Base-by-base conservation (phyloP, 2,329 filamentous ascomycete genomes). In the Ceratocystis smalleyi region DNA sequence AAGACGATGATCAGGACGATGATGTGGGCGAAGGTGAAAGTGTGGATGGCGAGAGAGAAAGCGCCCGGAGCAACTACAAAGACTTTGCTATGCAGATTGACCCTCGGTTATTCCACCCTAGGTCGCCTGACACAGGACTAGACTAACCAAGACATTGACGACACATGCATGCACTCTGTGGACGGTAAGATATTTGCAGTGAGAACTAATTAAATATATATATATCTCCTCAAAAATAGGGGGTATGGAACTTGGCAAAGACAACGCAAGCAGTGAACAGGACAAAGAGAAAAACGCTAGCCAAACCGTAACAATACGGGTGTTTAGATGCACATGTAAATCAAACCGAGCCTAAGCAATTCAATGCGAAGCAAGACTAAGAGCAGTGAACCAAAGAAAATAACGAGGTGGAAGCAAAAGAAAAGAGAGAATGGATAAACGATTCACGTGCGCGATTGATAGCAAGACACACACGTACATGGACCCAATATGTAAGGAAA, bases 1-100 rank as follows among this genome's bases (percentile, higher is more conserved):
- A 66, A 0, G 70, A 70, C 0, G 70, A 71, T 10, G 71, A 68
- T 1, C 71, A 69, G 12, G 63, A 59, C 3, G 66, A 68, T 1
- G 67, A 66, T 7, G 66, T 68, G 1, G 66, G 57, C 2, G 69
- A 68, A 7, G 70, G 68, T 0, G 69, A 67, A 3, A 70, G 68
- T 4, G 45, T 19, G 47, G 24, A 24, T 51, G 47, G 47, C 5
- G 67, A 69, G 19, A 68, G 70, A 4, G 67, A 65, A 17, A 68
- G 69, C 12, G 69, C 69, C 8, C 68, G 68, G 1, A 70, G 70
- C 40, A 69, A 68, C 15, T 68, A 70, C 30, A 66, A 65, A 0
- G 70, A 71, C 0, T 67, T 17, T 64, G 65, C 24, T 61, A 68
- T 55, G 27, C 45, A 60, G 24, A 63, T 66, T 19, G 64, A 66